These are phyloP conservation scores for Saksenaea oblongispora DNA, from an alignment of 371 early-diverging fungal species.

Conservation along the genomic window DNA sequence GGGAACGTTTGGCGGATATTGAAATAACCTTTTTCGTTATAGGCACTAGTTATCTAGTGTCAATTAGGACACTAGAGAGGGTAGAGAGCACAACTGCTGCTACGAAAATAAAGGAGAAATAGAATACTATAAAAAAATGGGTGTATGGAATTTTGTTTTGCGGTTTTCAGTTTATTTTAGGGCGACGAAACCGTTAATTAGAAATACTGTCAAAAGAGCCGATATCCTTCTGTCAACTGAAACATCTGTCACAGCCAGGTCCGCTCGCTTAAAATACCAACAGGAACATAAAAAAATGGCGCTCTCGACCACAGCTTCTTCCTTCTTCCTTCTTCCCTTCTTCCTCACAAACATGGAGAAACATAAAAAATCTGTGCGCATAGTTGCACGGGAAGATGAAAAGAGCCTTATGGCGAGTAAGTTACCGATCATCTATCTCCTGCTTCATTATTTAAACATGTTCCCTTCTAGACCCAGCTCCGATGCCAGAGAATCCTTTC, in stretches of 20 bases:
- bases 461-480: slow-evolving; percentile 18
- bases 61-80: not conserved
- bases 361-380: slow-evolving; percentile 20
- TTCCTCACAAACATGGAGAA: slow-evolving; percentile 5
- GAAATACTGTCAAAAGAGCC: no score
- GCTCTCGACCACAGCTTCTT: not conserved
- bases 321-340: not conserved
- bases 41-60: not conserved
- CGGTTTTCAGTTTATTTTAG: no score
- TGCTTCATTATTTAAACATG: not conserved
- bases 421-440: not conserved
- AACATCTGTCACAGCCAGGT: slow-evolving; percentile 4
- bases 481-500: slow-evolving; percentile 20
- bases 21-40: not conserved
- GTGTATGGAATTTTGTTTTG: no score
- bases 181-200: no score
- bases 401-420: slow-evolving; percentile 25
- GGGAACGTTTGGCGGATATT: no score
- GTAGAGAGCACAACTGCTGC: not conserved
- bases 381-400: slow-evolving; percentile 16
- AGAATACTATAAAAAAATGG: no score
- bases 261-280: slow-evolving; percentile 2
- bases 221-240: not conserved
- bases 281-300: slow-evolving; percentile 9
- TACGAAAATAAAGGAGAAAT: not conserved